Evolutionary conservation across 2,329 filamentous ascomycete genomes (phyloP).

Genomic region (Fusarium sp.): DNA sequence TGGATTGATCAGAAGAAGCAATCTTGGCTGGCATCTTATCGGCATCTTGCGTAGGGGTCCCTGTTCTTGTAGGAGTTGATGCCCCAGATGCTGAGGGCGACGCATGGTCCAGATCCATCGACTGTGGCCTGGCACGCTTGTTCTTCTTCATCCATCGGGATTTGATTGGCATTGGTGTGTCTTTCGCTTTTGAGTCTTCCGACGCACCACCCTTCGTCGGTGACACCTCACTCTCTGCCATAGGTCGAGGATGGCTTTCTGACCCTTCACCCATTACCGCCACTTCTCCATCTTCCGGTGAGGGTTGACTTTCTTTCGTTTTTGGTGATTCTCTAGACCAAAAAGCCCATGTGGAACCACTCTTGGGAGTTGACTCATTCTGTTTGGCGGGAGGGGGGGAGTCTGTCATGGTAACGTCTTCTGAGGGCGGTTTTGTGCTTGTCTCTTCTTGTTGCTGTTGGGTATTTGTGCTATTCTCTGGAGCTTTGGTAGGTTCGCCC

Average conservation of each 20-base stretch:
- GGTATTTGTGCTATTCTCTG: conserved; percentile 24
- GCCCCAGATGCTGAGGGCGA: conserved; percentile 46
- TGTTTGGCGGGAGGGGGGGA: conserved; percentile 51
- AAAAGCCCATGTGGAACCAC: conserved; percentile 81
- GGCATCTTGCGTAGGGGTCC: conserved; percentile 31
- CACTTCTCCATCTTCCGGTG: conserved; percentile 62
- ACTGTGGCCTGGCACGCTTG: conserved; percentile 61
- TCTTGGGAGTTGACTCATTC: conserved; percentile 56
- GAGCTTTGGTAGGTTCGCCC: conserved; percentile 17
- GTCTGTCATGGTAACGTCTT: conserved; percentile 60
- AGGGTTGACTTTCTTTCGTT: conserved; percentile 47
- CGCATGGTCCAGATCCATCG: conserved; percentile 60
- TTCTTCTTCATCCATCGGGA: conserved; percentile 55
- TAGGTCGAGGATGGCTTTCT: conserved; percentile 65
- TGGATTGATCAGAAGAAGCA: conserved; percentile 47
- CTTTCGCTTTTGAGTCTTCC: conserved; percentile 48
- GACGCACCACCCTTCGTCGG: conserved; percentile 52
- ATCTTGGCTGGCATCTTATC: conserved; percentile 28
- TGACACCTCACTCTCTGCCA: conserved; percentile 59
- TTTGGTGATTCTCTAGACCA: conserved; percentile 74
- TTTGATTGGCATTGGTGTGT: conserved; percentile 44
- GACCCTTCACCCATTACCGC: conserved; percentile 69
- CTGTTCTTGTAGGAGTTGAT: conserved; percentile 39
- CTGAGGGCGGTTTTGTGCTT: conserved; percentile 39
- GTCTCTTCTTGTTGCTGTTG: conserved; percentile 28